Evolutionary conservation across 805 yeast genomes (phyloP).

Genomic region (Schizosaccharomyces japonicus): DNA sequence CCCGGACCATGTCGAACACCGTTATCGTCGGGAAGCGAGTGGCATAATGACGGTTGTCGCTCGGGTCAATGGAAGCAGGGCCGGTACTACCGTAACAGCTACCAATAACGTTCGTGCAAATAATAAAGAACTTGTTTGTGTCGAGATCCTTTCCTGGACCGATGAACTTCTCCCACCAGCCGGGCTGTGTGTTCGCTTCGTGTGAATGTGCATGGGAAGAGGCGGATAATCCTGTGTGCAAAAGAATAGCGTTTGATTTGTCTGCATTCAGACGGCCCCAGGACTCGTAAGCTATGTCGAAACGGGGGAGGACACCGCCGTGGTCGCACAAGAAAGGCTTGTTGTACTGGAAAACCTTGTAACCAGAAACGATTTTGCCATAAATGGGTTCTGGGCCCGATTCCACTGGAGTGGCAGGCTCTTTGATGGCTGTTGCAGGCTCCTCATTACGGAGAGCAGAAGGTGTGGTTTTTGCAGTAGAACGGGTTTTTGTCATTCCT

Average conservation of each 20-base stretch:
- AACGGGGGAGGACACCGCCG: slow-evolving; percentile 55
- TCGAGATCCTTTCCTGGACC: slow-evolving; percentile 63
- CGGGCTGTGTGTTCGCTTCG: slow-evolving; percentile 37
- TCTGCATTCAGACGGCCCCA: slow-evolving; percentile 57
- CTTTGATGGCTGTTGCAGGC: too few relatives aligned
- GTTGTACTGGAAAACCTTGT: slow-evolving; percentile 28
- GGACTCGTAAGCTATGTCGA: slow-evolving; percentile 70
- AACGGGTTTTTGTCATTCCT: too few relatives aligned
- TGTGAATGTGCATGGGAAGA: slow-evolving; percentile 84
- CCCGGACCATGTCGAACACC: slow-evolving; percentile 74
- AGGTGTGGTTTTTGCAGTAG: not conserved
- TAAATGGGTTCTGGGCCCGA: slow-evolving; percentile 45
- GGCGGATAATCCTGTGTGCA: slow-evolving; percentile 83
- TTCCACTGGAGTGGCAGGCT: too few relatives aligned
- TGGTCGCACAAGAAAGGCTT: slow-evolving; percentile 51
- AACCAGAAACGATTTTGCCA: slow-evolving; percentile 43
- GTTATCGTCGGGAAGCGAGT: slow-evolving; percentile 73
- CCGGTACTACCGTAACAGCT: slow-evolving; percentile 93
- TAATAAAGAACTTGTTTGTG: slow-evolving; percentile 55
- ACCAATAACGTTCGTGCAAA: slow-evolving; percentile 79
- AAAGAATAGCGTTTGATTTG: slow-evolving; percentile 46
- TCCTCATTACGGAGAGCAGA: too few relatives aligned
- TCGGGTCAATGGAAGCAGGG: slow-evolving; percentile 60
- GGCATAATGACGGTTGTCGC: slow-evolving; percentile 42
- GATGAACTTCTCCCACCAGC: slow-evolving; percentile 92